Percentiles rank a stretch among this genome's conserved stretches.
phyloP scores from a whole-genome alignment of 192 early-diverging fungal species.

The Linnemannia exigua region DNA sequence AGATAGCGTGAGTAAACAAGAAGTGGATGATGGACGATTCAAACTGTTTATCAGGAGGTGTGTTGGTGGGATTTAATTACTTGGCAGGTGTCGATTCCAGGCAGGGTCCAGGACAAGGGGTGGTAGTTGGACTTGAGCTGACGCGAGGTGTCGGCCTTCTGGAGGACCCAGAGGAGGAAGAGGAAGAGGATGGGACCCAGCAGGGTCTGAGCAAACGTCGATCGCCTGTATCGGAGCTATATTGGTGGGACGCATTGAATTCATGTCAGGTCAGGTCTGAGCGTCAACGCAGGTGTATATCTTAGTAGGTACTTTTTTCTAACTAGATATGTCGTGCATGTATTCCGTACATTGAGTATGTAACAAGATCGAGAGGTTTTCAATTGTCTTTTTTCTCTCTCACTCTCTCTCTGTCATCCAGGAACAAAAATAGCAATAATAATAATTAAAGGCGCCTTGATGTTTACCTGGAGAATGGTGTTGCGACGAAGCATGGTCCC shows the following conservation, averaged over 20 bases:
- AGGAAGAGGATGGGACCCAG: slow-evolving; percentile 77
- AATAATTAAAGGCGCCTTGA: too few species aligned
- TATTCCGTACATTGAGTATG: background rate
- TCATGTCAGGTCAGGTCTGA: slow-evolving; percentile 1
- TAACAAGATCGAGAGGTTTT: background rate
- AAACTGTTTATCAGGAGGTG: background rate
- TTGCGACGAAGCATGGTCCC: slow-evolving; percentile 78
- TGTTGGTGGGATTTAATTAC: slow-evolving; percentile 9
- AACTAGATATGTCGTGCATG: background rate
- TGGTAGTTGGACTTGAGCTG: slow-evolving; percentile 56
- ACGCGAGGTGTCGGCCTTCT: slow-evolving; percentile 57
- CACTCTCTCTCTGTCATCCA: background rate
- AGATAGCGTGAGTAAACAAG: background rate
- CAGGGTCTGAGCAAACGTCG: slow-evolving; percentile 67
- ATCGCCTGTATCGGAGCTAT: slow-evolving; percentile 65
- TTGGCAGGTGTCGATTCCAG: slow-evolving; percentile 60
- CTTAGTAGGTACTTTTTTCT: background rate
- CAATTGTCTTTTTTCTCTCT: too few species aligned
- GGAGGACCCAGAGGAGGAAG: slow-evolving; percentile 74
- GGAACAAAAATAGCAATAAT: background rate
- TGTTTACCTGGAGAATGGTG: slow-evolving; percentile 75
- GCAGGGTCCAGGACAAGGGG: slow-evolving; percentile 57
- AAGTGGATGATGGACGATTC: background rate
- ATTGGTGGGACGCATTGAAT: background rate
- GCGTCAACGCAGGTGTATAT: background rate